phyloP scores from a whole-genome alignment of 2,329 filamentous ascomycete species.

The Ampelomyces quisqualis region DNA sequence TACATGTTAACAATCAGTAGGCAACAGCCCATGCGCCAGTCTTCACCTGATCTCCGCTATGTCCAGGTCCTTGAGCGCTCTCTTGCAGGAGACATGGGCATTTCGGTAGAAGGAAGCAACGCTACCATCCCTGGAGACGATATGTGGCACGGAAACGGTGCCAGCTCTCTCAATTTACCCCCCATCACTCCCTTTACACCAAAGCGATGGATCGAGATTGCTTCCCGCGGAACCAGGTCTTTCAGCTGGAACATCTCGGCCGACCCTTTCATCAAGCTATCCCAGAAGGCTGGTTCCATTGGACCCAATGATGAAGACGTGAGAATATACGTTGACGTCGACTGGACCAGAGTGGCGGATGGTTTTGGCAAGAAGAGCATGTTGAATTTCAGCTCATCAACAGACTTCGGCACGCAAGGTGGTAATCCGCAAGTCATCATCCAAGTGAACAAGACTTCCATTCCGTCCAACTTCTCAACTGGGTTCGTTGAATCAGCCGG shows the following conservation, averaged over 20 bases:
- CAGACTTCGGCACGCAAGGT: slow-evolving; percentile 44
- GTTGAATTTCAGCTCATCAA: slow-evolving; percentile 38
- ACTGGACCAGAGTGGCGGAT: slow-evolving; percentile 34
- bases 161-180: slow-evolving; percentile 31
- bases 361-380: slow-evolving; percentile 31
- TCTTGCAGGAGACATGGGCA: slow-evolving; percentile 63
- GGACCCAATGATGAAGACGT: slow-evolving; percentile 33
- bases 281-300: slow-evolving; percentile 35
- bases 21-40: slow-evolving; percentile 74
- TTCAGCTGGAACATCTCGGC: slow-evolving; percentile 42
- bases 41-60: slow-evolving; percentile 61
- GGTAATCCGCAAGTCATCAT: slow-evolving; percentile 33
- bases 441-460: slow-evolving; percentile 37
- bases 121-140: slow-evolving; percentile 69
- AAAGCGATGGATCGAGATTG: slow-evolving; percentile 42
- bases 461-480: slow-evolving; percentile 35
- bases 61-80: slow-evolving; percentile 60
- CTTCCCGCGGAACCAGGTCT: slow-evolving; percentile 32
- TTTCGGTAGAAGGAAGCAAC: slow-evolving; percentile 65
- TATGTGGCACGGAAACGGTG: slow-evolving; percentile 57
- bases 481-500: slow-evolving; percentile 42
- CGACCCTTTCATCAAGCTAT: slow-evolving; percentile 42
- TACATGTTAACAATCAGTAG: slow-evolving; percentile 33
- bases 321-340: slow-evolving; percentile 42
- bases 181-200: slow-evolving; percentile 39